Base-by-base conservation (phyloP, 345 rosid genomes). In the Arabidopsis thaliana region DNA sequence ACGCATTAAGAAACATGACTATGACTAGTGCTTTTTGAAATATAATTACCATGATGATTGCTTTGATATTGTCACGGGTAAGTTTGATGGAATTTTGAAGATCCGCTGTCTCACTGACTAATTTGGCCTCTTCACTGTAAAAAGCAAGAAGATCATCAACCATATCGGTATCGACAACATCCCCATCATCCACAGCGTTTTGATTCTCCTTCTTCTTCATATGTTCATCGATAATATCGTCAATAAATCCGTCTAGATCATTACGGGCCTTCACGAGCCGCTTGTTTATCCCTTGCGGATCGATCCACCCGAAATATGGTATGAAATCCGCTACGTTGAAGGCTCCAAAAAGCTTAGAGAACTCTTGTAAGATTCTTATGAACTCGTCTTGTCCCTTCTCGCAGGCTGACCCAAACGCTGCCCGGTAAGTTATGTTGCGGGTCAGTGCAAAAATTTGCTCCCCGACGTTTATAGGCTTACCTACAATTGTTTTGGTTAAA, bases 321-420 rank as follows among this genome's bases (percentile, higher is more conserved):
- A 93, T 80, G 67, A 93, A 93, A 77, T 96, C 99, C 0, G 97
- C 96, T 12, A 96, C 79, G 69, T 96, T 96, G 40, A 96, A 96
- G 5, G 97, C 98, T 8, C 99, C 99, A 56, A 96, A 96, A 0
- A 96, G 89, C 87, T 89, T 91, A 1, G 99, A 96, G 52, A 96
- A 96, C 79, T 96, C 98, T 69, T 96, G 99, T 49, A 96, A 55
- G n/a, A 96, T 93, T 59, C 82, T 41, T 36, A 90, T 88, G 63
- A 96, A 96, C 79, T 89, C 91, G 8, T 86, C 97, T 58, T 86
- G 91, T 2, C 96, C 95, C 4, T 83, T 84, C 4, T 79, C 80
- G 14, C 83, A 69, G 62, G 76, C 85, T 13, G 84, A 73, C 28
- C 99, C 99, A 33, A 96, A 93, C 23, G 99, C 98, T 2, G 99